Base-by-base conservation (phyloP, 805 yeast species). In the Starmerella bombi region DNA sequence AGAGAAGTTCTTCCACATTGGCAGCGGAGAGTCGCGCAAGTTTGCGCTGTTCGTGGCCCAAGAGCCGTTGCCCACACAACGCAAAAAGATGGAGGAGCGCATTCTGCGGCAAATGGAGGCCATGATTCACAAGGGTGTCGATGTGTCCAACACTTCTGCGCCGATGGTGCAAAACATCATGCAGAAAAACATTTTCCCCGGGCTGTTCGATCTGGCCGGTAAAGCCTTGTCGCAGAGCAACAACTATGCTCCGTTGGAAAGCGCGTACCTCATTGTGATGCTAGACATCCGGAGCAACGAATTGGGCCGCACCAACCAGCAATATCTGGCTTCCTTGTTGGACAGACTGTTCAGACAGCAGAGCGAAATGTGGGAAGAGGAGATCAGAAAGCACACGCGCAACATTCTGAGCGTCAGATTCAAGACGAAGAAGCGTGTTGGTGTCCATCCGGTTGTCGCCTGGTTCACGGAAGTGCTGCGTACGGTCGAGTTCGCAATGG, bases 291-390 rank as follows among this genome's bases (percentile, higher is more conserved):
- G 61, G n/a, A 50, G 59, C 5, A 51, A 50, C 19, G 53, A 50
- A 9, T 53, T 65, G 16, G 68, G 68, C 8, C 60, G 71, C 7
- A 64, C 77, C 1, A 71, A 73, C 54, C 85, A 78, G 53, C 94
- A 81, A 47, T 82, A 69, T 50, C 60, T 70, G 17, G 62, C 71
- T 43, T 65, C 68, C 30, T 63, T 69, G 38, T 62, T 78, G 45
- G 65, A 63, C 25, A 72, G 71, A 44, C 48, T 75, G 4, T 59
- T 64, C n/a, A 74, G 73, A 22, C 71, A 70, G 54, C 62, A 75
- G 33, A 60, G 60, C 31, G 59, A 58, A 27, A 62, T 64, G 15
- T 83, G 93, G 93, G 60, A 60, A 16, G 71, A 70, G 45, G 73
- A 71, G 46, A 58, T 78, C 19, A 71, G 69, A 15, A 60, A 59